Evolutionary conservation across 768 basidiomycete genomes (phyloP).

Genomic region (Saitozyma sp.): DNA sequence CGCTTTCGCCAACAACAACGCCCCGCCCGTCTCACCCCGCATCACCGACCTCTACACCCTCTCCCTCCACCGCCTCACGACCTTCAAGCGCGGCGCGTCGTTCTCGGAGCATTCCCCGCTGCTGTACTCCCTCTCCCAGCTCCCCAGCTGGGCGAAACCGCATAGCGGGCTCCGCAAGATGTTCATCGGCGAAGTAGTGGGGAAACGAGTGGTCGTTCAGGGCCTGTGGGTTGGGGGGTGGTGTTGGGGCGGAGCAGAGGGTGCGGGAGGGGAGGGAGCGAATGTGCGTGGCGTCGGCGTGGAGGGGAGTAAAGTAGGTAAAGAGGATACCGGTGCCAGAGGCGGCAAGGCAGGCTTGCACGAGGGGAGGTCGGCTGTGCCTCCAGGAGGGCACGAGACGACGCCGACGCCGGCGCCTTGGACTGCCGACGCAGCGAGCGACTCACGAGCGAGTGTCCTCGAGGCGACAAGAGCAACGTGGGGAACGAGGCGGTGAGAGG

Average conservation of each 20-base stretch:
- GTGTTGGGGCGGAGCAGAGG: constrained; percentile 30
- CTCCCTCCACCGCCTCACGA: constrained; percentile 26
- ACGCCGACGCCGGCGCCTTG: constrained; percentile 4
- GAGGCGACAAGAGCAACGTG: constrained; percentile 9
- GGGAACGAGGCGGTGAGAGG: not conserved
- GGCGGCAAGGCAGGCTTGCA: too few relatives aligned
- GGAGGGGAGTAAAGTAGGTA: not conserved
- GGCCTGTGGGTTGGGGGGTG: constrained; percentile 60
- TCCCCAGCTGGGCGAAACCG: constrained; percentile 88
- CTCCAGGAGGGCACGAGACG: too few relatives aligned
- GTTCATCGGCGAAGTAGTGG: constrained; percentile 93
- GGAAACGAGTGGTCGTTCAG: constrained; percentile 94
- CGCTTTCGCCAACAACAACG: constrained; percentile 57
- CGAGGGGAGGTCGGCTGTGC: too few relatives aligned
- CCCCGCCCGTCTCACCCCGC: constrained; percentile 53
- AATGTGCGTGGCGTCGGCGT: not conserved
- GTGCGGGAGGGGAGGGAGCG: not conserved
- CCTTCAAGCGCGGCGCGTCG: constrained; percentile 33
- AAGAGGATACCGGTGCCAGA: not conserved
- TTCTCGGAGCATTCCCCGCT: constrained; percentile 61
- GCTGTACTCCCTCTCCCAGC: constrained; percentile 77
- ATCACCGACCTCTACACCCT: constrained; percentile 37
- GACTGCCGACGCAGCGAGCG: not conserved
- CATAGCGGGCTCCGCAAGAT: constrained; percentile 89
- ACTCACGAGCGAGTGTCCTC: constrained; percentile 1